Evolutionary conservation across 2,329 filamentous ascomycete species (phyloP).

Genomic region (Penicillium griseofulvum): DNA sequence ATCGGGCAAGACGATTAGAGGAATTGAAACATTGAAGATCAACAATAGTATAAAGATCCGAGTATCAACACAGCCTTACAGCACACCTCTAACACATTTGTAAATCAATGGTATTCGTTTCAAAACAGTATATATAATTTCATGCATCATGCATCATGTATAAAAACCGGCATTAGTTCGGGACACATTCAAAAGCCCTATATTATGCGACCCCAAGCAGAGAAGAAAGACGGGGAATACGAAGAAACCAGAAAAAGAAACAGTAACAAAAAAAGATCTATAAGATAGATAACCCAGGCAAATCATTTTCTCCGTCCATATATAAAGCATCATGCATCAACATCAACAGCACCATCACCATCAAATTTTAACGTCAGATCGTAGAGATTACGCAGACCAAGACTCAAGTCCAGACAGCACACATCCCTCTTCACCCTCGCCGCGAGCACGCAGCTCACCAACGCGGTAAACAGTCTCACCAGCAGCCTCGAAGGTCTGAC

Average conservation of each 20-base stretch:
- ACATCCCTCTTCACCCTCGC: constrained; percentile 56
- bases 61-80: no score
- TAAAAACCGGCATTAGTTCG: constrained; percentile 16
- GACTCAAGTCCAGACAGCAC: constrained; percentile 59
- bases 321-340: constrained; percentile 9
- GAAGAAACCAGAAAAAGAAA: constrained; percentile 6
- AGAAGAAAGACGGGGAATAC: background rate
- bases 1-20: no score
- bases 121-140: background rate
- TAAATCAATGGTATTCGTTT: background rate
- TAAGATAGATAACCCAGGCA: constrained; percentile 6
- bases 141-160: background rate
- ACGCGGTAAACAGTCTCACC: constrained; percentile 78
- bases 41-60: no score
- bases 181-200: constrained; percentile 7
- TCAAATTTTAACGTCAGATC: constrained; percentile 5
- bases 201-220: background rate
- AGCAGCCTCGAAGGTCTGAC: constrained; percentile 57
- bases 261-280: constrained; percentile 5
- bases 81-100: background rate
- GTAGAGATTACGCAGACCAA: constrained; percentile 34
- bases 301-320: constrained; percentile 8
- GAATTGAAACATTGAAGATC: no score
- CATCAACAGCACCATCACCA: constrained; percentile 2
- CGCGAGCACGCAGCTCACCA: constrained; percentile 65